Base-by-base conservation (phyloP, 1,284 basidiomycete species). In the Xerocomus minutiporus region DNA sequence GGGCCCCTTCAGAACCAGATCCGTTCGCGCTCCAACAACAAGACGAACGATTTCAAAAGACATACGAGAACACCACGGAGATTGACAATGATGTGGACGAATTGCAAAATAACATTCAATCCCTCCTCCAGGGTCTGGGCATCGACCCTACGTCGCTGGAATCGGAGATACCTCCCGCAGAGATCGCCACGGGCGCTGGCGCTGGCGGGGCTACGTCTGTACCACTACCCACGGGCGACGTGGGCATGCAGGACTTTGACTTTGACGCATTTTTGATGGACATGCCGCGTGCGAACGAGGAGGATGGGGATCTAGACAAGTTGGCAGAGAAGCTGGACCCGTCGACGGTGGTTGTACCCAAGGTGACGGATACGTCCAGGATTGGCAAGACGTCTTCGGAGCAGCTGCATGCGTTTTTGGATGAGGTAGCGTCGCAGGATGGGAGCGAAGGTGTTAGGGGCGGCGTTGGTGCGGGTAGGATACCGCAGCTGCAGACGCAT, bases 81-180 rank as follows among this genome's bases (percentile, higher is more conserved):
- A 86, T 93, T 45, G 81, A 84, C 50, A 75, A 76, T 43, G 87
- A 91, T 53, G 86, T 93, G 28, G 83, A 87, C 56, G 78, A 81
- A 41, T 71, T 93, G 50, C 83, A 89, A 60, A 76, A 74, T 35
- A 84, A 81, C 57, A 86, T 94, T 57, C 82, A 91, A 55, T 80
- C 80, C 11, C 75, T 93, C 36, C 86, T 93, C 43, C 77, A 84
- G 61, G 80, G 78, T 50, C 77, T 89, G 52, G 88, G 88, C 2
- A 71, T 91, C 36, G 84, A 86, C 57, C 75, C 81, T 2, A 52
- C 55, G 4, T 51, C 73, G 15, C 61, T 80, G 23, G 65, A 70
- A 11, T 48, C 64, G 4, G 5, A 46, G 2, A 31, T 60, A 1
- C 62, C 64, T 31, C 48, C 50, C 26, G 15, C 42, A 13, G 60